Evolutionary conservation across 305 asterid genomes (phyloP).

Genomic region (Fraxinus dipetala): DNA sequence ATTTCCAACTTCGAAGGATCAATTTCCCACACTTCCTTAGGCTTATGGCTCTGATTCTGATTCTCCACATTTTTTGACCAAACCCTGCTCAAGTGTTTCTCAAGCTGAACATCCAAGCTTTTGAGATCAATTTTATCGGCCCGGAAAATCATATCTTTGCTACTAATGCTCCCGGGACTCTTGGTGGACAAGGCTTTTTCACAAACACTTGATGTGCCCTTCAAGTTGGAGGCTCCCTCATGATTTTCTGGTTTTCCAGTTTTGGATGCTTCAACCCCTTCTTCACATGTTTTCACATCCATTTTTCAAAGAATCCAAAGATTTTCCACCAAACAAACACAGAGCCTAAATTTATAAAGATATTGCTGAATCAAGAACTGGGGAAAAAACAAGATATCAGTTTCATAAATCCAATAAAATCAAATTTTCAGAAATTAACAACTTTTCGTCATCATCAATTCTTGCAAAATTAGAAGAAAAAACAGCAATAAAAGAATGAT

Average conservation of each 20-base stretch:
- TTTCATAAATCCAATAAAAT: constrained; percentile 15
- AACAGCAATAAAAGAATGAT: constrained; percentile 4
- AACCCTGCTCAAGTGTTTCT: constrained; percentile 85
- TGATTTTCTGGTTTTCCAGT: constrained; percentile 21
- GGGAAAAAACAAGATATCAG: constrained; percentile 11
- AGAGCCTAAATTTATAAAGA: constrained; percentile 5
- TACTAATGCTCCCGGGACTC: constrained; percentile 47
- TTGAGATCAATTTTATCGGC: constrained; percentile 84
- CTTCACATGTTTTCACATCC: constrained; percentile 48
- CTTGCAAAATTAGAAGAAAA: not conserved
- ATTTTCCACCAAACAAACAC: constrained; percentile 22
- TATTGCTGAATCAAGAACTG: constrained; percentile 18
- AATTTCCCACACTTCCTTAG: constrained; percentile 85
- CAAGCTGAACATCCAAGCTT: constrained; percentile 79
- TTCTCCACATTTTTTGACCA: constrained; percentile 63
- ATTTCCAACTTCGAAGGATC: constrained; percentile 72
- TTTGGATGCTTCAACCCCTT: constrained; percentile 24
- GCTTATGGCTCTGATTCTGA: constrained; percentile 33
- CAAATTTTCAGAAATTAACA: not conserved
- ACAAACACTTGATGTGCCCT: constrained; percentile 38
- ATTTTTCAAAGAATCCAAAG: constrained; percentile 32
- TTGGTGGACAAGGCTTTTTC: constrained; percentile 23
- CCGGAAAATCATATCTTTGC: constrained; percentile 76
- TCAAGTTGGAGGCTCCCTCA: constrained; percentile 39
- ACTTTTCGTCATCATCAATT: constrained; percentile 26